Evolutionary conservation across 192 early-diverging fungal species (phyloP).

Genomic region (Backusella macrospora): DNA sequence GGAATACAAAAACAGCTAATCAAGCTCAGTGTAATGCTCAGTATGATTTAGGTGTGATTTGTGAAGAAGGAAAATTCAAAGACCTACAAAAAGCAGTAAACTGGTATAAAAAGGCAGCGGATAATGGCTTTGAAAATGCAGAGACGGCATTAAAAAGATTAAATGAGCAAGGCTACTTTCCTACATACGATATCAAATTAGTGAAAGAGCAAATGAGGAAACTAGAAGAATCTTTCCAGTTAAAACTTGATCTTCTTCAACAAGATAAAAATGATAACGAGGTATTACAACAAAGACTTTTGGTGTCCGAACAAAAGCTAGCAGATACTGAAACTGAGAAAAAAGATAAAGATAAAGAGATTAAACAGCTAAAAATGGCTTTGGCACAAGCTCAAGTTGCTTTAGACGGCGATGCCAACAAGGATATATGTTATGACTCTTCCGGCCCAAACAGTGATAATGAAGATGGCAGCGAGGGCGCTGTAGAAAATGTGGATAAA

Average conservation of each 20-base stretch:
- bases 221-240: neutral
- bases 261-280: neutral
- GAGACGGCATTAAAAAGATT: too few species aligned
- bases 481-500: too few species aligned
- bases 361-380: too few species aligned
- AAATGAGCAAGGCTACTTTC: too few species aligned
- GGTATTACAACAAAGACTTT: too few species aligned
- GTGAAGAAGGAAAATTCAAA: neutral
- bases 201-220: too few species aligned
- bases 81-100: too few species aligned
- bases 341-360: neutral
- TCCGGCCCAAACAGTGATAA: too few species aligned
- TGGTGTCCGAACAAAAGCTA: neutral
- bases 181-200: too few species aligned
- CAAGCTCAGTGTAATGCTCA: neutral
- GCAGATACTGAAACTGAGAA: neutral
- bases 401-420: neutral
- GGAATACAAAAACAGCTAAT: neutral
- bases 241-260: neutral
- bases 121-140: too few species aligned
- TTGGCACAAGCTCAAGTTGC: neutral
- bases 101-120: too few species aligned
- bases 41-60: neutral
- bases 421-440: neutral
- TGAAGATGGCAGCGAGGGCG: neutral